phyloP scores from a whole-genome alignment of 345 rosid genomes.

The Syzygium oleosum region DNA sequence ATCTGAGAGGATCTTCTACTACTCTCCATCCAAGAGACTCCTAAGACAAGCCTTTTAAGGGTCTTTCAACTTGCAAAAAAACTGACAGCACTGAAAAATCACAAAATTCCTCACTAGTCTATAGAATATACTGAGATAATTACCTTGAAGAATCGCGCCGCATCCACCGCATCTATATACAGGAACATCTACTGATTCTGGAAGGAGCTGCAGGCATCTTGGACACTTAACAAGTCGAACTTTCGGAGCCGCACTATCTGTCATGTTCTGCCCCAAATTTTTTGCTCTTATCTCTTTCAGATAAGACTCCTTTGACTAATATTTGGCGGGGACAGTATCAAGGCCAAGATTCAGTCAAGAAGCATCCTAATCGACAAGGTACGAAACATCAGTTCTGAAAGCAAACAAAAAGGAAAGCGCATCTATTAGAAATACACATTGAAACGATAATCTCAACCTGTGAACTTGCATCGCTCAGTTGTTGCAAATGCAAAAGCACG shows the following conservation, averaged over 20 bases:
- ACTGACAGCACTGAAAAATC: background rate
- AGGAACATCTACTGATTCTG: conserved; percentile 43
- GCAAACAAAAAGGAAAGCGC: background rate
- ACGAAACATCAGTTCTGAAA: background rate
- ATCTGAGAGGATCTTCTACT: background rate
- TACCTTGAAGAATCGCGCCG: conserved; percentile 55
- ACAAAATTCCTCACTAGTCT: background rate
- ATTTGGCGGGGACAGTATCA: background rate
- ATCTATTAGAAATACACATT: background rate
- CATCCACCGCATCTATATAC: conserved; percentile 75
- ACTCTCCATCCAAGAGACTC: background rate
- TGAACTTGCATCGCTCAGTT: background rate
- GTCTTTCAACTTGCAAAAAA: background rate
- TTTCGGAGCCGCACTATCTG: conserved; percentile 15
- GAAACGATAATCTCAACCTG: background rate
- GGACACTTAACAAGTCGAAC: conserved; percentile 71
- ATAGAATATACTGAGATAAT: background rate
- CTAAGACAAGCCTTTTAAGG: background rate
- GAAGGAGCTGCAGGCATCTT: conserved; percentile 45
- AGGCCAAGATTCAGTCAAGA: background rate
- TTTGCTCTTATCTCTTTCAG: background rate
- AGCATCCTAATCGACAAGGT: background rate
- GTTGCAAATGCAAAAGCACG: background rate
- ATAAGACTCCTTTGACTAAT: background rate
- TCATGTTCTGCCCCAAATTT: conserved; percentile 21